Conservation (phyloP, 2,329 filamentous ascomycete genomes). For the Diaporthe citri region DNA sequence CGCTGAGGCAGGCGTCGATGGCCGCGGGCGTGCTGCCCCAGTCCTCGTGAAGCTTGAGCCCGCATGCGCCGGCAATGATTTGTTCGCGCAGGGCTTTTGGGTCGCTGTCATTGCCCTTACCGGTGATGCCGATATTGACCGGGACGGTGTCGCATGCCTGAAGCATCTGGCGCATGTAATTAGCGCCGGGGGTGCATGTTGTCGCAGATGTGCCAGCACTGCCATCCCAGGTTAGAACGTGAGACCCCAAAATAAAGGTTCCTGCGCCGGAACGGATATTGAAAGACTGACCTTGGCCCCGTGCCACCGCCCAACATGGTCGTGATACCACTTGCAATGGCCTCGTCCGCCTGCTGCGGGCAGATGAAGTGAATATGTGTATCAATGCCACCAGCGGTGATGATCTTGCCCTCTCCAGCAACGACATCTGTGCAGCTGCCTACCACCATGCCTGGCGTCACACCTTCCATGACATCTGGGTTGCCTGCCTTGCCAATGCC, state of each 20-base stretch:
- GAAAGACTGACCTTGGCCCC: constrained; percentile 78
- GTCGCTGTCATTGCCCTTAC: constrained; percentile 90
- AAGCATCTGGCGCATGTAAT: constrained; percentile 89
- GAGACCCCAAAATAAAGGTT: constrained; percentile 15
- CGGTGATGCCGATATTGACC: constrained; percentile 90
- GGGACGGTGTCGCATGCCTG: constrained; percentile 86
- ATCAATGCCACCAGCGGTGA: constrained; percentile 92
- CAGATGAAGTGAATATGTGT: constrained; percentile 96
- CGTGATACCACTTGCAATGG: constrained; percentile 87
- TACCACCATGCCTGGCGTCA: constrained; percentile 82
- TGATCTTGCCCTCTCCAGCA: constrained; percentile 88
- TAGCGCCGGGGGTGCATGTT: constrained; percentile 89
- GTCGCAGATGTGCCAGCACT: constrained; percentile 91
- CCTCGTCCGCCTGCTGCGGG: constrained; percentile 88
- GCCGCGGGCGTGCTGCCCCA: constrained; percentile 93
- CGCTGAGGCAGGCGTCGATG: constrained; percentile 86
- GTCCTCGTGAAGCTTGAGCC: constrained; percentile 95
- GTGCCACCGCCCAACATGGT: constrained; percentile 93
- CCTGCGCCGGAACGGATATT: background rate
- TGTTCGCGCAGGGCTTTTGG: constrained; percentile 81
- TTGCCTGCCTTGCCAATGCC: constrained; percentile 96
- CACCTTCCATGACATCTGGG: constrained; percentile 95
- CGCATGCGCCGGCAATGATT: constrained; percentile 84
- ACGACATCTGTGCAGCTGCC: constrained; percentile 93
- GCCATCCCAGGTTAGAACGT: constrained; percentile 21